Evolutionary conservation across 2,329 filamentous ascomycete species (phyloP).

Genomic region (Didymella pinodella): DNA sequence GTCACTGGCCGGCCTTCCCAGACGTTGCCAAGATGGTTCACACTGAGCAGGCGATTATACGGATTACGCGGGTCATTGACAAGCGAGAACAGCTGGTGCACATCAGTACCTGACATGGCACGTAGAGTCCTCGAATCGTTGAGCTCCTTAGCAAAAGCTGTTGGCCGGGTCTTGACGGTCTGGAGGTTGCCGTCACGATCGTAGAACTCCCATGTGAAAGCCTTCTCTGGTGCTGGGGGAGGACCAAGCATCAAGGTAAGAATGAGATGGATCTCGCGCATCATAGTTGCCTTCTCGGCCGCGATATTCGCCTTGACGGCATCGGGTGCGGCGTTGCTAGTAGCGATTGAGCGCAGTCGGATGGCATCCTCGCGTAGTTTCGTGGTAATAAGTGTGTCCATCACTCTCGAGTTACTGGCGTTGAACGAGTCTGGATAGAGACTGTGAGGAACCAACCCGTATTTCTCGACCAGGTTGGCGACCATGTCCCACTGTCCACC

Average conservation of each 20-base stretch:
- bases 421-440: slow-evolving; percentile 86
- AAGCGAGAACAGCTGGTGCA: slow-evolving; percentile 77
- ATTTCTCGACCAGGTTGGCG: slow-evolving; percentile 83
- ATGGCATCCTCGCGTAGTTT: slow-evolving; percentile 88
- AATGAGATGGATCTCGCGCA: slow-evolving; percentile 80
- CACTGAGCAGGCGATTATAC: slow-evolving; percentile 75
- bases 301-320: slow-evolving; percentile 54
- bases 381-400: slow-evolving; percentile 79
- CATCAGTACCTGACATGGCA: slow-evolving; percentile 65
- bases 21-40: slow-evolving; percentile 81
- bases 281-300: slow-evolving; percentile 72
- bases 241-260: slow-evolving; percentile 84
- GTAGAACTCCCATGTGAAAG: slow-evolving; percentile 83
- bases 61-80: slow-evolving; percentile 86
- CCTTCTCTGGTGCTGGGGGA: slow-evolving; percentile 71
- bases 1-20: slow-evolving; percentile 77
- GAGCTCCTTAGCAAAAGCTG: slow-evolving; percentile 75
- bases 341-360: slow-evolving; percentile 68
- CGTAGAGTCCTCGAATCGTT: slow-evolving; percentile 65
- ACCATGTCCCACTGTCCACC: slow-evolving; percentile 95
- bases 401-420: slow-evolving; percentile 71
- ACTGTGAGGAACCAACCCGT: slow-evolving; percentile 83
- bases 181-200: slow-evolving; percentile 73
- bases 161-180: slow-evolving; percentile 70
- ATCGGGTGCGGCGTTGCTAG: slow-evolving; percentile 46